Conservation (phyloP, 164 flowering plant species). For the Sedum album region DNA sequence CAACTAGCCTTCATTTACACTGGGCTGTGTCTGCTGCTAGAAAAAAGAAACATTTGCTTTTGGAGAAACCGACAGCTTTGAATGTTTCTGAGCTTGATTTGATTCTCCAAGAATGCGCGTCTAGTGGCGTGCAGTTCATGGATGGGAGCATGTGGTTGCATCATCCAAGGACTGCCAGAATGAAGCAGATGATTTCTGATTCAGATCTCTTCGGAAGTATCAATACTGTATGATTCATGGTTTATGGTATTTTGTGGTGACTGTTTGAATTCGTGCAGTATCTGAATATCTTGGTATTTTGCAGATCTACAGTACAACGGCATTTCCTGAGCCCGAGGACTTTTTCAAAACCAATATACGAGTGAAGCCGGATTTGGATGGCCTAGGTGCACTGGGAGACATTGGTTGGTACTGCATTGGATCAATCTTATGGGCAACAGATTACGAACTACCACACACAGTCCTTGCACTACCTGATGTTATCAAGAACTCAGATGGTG, state of each 20-base stretch:
- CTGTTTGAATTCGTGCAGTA: not conserved
- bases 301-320: constrained; percentile 20
- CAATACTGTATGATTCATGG: constrained; percentile 14
- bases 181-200: constrained; percentile 25
- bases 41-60: constrained; percentile 34
- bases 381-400: constrained; percentile 38
- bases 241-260: not conserved
- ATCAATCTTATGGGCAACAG: constrained; percentile 31
- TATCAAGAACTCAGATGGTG: constrained; percentile 21
- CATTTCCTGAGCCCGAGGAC: constrained; percentile 20
- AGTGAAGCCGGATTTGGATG: constrained; percentile 35
- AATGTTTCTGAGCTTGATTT: constrained; percentile 22
- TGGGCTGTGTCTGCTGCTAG: constrained; percentile 37
- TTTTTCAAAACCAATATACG: constrained; percentile 26
- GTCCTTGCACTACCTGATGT: constrained; percentile 25
- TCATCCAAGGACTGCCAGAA: constrained; percentile 31
- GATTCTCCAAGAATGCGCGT: constrained; percentile 26
- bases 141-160: constrained; percentile 50
- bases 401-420: constrained; percentile 44
- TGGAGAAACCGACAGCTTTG: constrained; percentile 40
- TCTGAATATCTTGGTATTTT: not conserved
- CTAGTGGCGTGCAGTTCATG: constrained; percentile 44
- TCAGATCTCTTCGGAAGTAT: constrained; percentile 19
- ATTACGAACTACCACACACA: constrained; percentile 27
- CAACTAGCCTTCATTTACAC: constrained; percentile 27